Base-by-base conservation (phyloP, 2,329 filamentous ascomycete species). In the Botryotinia narcissicola region DNA sequence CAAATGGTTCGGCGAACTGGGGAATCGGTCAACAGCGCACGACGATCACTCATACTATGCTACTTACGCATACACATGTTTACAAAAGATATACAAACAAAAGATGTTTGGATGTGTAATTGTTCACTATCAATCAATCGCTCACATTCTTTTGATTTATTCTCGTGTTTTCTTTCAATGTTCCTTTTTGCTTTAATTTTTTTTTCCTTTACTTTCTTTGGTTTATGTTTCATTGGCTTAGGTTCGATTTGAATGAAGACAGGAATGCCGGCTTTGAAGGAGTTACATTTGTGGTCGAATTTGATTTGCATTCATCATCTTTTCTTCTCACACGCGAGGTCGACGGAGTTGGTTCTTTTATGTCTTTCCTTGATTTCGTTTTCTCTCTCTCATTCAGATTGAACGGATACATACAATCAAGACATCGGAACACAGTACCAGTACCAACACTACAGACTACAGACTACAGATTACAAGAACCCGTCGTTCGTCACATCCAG, bases 31-130 rank as follows among this genome's bases (percentile, higher is more conserved):
- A 69, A 69, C 16, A 9, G 46, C 48, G 25, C 25, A 40, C 25
- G 25, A n/a, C 4, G 7, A 40, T 42, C 29, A 42, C 37, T 44
- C 40, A 51, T 32, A 44, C 6, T 67, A 40, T 48, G 5, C n/a
- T 64, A 46, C 42, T 20, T 29, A 68, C 22, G 29, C 48, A 68
- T 54, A 42, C 35, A 57, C 37, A 22, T 57, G 66, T 57, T 69
- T 57, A n/a, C 48, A 69, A 16, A 37, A 69, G n/a, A 69, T 57
- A 69, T 44, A 44, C 37, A n/a, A 69, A 57, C 25, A n/a, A 57
- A 32, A 42, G 48, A 57, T 44, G 37, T 57, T 69, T 57, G 37
- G 37, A 25, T 35, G 35, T 68, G 66, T 69, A 57, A 59, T 20
- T 57, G 37, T 57, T 57, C n/a, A 57, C 48, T 22, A 42, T 68